Evolutionary conservation across 768 basidiomycete species (phyloP).

Genomic region (Tulasnella sp.): DNA sequence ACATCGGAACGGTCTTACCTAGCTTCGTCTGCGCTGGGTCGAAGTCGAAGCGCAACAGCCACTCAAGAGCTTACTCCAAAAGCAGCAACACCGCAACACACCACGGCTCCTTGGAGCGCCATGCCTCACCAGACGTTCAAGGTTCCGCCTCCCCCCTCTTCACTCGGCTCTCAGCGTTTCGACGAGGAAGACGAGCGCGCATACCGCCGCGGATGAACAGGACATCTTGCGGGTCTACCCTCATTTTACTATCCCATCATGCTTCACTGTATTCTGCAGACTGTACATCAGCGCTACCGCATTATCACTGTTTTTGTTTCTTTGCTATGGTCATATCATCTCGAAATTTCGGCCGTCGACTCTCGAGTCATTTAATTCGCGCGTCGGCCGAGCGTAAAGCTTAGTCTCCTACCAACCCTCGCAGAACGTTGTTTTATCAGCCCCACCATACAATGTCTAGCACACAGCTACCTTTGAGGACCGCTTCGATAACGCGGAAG

Average conservation of each 20-base stretch:
- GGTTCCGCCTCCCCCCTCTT: constrained; percentile 21
- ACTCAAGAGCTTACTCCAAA: constrained; percentile 33
- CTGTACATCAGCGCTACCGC: neutral
- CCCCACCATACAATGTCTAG: neutral
- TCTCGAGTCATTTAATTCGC: neutral
- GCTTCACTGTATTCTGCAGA: neutral
- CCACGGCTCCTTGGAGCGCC: constrained; percentile 44
- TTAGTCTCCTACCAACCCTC: neutral
- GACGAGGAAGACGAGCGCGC: constrained; percentile 3
- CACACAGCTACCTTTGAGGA: constrained; percentile 1
- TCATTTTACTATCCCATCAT: neutral
- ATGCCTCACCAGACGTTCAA: constrained; percentile 40
- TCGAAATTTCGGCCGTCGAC: neutral
- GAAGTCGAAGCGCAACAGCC: constrained; percentile 39
- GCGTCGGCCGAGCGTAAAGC: constrained; percentile 1
- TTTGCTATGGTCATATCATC: neutral
- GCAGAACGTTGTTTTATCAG: too few species aligned
- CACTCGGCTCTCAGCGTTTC: neutral
- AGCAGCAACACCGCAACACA: constrained; percentile 19
- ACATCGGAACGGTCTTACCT: constrained; percentile 29
- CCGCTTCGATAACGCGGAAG: constrained; percentile 61
- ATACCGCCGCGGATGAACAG: neutral
- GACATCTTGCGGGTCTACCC: neutral
- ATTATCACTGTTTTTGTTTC: neutral
- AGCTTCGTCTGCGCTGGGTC: constrained; percentile 39